phyloP scores from a whole-genome alignment of 495 filamentous ascomycete genomes.

The Pseudotulostoma volvatum region DNA sequence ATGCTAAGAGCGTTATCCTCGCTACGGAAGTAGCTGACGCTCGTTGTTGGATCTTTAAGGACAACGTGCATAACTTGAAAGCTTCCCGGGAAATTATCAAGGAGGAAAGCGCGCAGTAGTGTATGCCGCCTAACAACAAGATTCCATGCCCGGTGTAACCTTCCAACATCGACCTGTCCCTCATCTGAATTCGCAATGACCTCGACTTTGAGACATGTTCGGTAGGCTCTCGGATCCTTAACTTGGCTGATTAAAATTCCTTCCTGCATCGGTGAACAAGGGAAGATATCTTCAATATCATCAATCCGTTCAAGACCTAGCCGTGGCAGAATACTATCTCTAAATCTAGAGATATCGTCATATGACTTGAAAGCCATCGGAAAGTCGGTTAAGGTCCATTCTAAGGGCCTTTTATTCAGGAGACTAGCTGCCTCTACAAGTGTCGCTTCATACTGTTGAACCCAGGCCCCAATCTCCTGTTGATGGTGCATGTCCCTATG shows the following conservation, averaged over 20 bases:
- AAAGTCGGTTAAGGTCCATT: slow-evolving; percentile 34
- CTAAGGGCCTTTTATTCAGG: slow-evolving; percentile 24
- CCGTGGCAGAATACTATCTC: slow-evolving; percentile 11
- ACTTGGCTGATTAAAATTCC: slow-evolving; percentile 35
- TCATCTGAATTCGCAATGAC: neutral
- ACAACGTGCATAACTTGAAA: slow-evolving; percentile 28
- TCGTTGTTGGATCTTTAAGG: slow-evolving; percentile 8
- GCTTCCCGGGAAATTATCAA: no score
- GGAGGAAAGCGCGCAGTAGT: slow-evolving; percentile 31
- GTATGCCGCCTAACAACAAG: slow-evolving; percentile 29
- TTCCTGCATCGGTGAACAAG: slow-evolving; percentile 39
- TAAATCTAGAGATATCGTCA: slow-evolving; percentile 20
- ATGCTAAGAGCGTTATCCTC: slow-evolving; percentile 2
- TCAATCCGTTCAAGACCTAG: slow-evolving; percentile 19
- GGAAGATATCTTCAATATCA: slow-evolving; percentile 32
- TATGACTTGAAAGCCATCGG: slow-evolving; percentile 35
- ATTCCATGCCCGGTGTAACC: slow-evolving; percentile 25
- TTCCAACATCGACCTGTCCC: neutral
- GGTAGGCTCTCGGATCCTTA: slow-evolving; percentile 18
- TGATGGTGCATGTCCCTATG: slow-evolving; percentile 32
- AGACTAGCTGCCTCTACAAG: slow-evolving; percentile 29
- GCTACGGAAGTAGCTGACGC: no score
- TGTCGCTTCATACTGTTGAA: slow-evolving; percentile 31
- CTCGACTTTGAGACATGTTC: no score
- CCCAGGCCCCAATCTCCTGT: slow-evolving; percentile 31